Evolutionary conservation across 495 filamentous ascomycete genomes (phyloP), one percentile per base, ranked within the genome.

Genomic region (Geoglossum glabrum): DNA sequence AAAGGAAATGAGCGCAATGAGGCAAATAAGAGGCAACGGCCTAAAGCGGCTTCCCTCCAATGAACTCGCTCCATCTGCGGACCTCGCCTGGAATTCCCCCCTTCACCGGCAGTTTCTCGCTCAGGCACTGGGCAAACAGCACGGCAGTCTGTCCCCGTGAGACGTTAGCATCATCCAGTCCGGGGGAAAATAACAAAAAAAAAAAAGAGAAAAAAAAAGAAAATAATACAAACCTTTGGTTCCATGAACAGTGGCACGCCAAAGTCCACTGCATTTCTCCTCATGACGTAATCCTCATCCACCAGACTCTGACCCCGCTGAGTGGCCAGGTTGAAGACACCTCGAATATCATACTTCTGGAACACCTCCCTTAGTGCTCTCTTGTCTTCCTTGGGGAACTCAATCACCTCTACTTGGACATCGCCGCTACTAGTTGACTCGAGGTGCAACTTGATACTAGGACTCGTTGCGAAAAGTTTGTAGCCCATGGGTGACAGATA

Each of bases 201-300:
- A n/a, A n/a, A n/a, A n/a, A n/a, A n/a, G n/a, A n/a, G n/a, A n/a
- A n/a, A n/a, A n/a, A n/a, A n/a, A n/a, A n/a, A n/a, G n/a, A n/a
- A n/a, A n/a, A n/a, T n/a, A 60, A 61, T 34, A 71, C 83, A 75
- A 75, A 95, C 90, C 85, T 92, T 93, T 23, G 92, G 90, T 73
- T 98, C 92, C 90, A 96, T 96, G 70, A 97, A 98, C 60, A 97
- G 74, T 38, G 92, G 92, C 25, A 97, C 89, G 57, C 90, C 89
- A 69, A 98, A 98, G 73, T 98, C 92, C 45, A 98, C 93, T 17
- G 90, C 92, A 66, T 98, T 95, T 64, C 93, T 81, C 62, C 92
- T 81, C 92, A 97, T 98, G 50, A 97, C 89, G 21, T 98, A 98
- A 72, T 97, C 90, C 61, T 90, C 88, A 67, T 98, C 92, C 56